phyloP scores from a whole-genome alignment of 768 basidiomycete species.

The Hemileccinum rubropunctum region DNA sequence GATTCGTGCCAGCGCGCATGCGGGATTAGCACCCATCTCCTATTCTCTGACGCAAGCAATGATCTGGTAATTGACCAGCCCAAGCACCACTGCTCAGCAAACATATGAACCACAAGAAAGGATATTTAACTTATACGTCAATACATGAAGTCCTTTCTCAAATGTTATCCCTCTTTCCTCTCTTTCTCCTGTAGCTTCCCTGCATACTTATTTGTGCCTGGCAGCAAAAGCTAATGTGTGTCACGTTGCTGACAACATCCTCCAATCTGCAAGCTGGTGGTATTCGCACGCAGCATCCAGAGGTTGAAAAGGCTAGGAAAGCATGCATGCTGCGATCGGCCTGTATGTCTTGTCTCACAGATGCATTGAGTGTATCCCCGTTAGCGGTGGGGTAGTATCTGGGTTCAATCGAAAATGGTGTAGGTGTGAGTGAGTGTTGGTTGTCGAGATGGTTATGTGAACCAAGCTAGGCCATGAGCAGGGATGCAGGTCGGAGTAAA shows the following conservation, averaged over 20 bases:
- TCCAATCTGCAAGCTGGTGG: background rate
- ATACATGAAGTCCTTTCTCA: slow-evolving; percentile 15
- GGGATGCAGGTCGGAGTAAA: slow-evolving; percentile 1
- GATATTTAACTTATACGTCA: slow-evolving; percentile 4
- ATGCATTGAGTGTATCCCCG: background rate
- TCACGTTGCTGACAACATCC: background rate
- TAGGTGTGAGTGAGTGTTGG: slow-evolving; percentile 1
- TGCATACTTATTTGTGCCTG: slow-evolving; percentile 6
- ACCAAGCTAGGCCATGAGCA: slow-evolving; percentile 4
- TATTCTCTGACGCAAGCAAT: no score
- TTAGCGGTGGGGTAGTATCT: slow-evolving; percentile 1
- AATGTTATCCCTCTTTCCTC: background rate
- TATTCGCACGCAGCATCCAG: background rate
- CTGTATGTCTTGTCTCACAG: background rate
- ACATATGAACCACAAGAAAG: background rate
- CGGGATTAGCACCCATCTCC: slow-evolving; percentile 52
- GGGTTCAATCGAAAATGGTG: slow-evolving; percentile 1
- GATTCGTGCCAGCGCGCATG: slow-evolving; percentile 93
- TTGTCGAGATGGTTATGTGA: background rate
- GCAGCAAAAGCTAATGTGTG: background rate
- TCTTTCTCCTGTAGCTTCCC: background rate
- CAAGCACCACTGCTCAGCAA: background rate
- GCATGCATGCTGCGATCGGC: background rate
- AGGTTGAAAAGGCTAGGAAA: no score
- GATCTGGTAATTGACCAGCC: no score